Percentiles rank a stretch among this genome's conserved stretches.
Evolutionary conservation across 768 basidiomycete genomes (phyloP).

Genomic region (Hemileccinum rubropunctum): DNA sequence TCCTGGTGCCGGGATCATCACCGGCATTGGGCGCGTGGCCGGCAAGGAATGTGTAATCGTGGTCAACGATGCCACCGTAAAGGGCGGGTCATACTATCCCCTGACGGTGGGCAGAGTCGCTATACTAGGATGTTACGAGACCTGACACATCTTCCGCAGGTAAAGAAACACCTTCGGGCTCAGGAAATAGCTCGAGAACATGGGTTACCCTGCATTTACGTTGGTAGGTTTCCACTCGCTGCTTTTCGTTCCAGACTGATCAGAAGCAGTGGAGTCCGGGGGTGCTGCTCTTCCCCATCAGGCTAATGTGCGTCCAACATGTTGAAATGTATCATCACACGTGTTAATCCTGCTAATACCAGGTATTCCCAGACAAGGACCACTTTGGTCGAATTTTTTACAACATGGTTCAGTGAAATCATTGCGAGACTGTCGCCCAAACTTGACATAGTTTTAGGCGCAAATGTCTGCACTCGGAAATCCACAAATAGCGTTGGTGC

Average conservation of each 20-base stretch:
- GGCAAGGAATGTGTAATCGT: slow-evolving; percentile 86
- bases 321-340: neutral
- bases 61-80: slow-evolving; percentile 93
- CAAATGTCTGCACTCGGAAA: slow-evolving; percentile 92
- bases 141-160: slow-evolving; percentile 36
- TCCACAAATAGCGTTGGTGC: slow-evolving; percentile 90
- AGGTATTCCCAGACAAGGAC: slow-evolving; percentile 91
- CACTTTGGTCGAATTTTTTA: slow-evolving; percentile 97
- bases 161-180: slow-evolving; percentile 94
- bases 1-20: slow-evolving; percentile 88
- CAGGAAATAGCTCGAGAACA: slow-evolving; percentile 95
- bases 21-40: slow-evolving; percentile 76
- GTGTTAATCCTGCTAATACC: slow-evolving; percentile 1
- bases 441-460: slow-evolving; percentile 48
- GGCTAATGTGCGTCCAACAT: slow-evolving; percentile 53
- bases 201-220: slow-evolving; percentile 85
- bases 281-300: slow-evolving; percentile 92
- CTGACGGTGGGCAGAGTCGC: slow-evolving; percentile 53
- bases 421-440: neutral
- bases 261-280: slow-evolving; percentile 77
- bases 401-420: slow-evolving; percentile 67
- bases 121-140: neutral
- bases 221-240: slow-evolving; percentile 54
- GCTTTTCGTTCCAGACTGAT: slow-evolving; percentile 2
- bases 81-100: slow-evolving; percentile 91